Evolutionary conservation across 352 stramenopile genomes (phyloP).

Genomic region (Phytophthora idaei): DNA sequence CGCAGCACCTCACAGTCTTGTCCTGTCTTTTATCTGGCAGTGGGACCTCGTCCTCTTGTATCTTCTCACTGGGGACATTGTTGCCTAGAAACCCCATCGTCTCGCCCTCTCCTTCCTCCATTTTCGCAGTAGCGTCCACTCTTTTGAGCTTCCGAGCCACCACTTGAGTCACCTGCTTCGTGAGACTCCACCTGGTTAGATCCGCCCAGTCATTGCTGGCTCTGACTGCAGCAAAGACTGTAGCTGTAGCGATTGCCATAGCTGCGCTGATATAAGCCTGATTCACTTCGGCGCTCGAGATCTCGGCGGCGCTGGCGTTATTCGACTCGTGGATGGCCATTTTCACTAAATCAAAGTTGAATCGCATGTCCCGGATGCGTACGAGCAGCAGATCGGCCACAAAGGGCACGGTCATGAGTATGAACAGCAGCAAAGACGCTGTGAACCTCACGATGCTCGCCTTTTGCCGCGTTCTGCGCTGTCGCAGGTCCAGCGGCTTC

Average conservation of each 20-base stretch:
- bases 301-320: slow-evolving; percentile 25
- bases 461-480: neutral
- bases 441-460: neutral
- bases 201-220: slow-evolving; percentile 17
- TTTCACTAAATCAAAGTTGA: slow-evolving; percentile 39
- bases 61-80: neutral
- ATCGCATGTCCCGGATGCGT: slow-evolving; percentile 37
- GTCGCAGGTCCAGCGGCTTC: slow-evolving; percentile 7
- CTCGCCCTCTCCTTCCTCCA: slow-evolving; percentile 18
- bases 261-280: slow-evolving; percentile 22
- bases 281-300: slow-evolving; percentile 26
- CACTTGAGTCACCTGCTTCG: neutral
- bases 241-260: slow-evolving; percentile 12
- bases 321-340: slow-evolving; percentile 42
- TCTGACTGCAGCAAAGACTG: slow-evolving; percentile 20
- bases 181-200: slow-evolving; percentile 24
- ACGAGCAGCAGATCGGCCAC: slow-evolving; percentile 38
- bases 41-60: neutral
- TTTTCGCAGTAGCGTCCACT: neutral
- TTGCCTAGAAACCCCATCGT: slow-evolving; percentile 10
- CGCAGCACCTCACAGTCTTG: neutral
- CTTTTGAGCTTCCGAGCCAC: neutral
- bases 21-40: neutral
- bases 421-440: slow-evolving; percentile 25
- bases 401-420: slow-evolving; percentile 30